Base-by-base conservation (phyloP, 495 filamentous ascomycete genomes). In the Pyrenula aspistea region DNA sequence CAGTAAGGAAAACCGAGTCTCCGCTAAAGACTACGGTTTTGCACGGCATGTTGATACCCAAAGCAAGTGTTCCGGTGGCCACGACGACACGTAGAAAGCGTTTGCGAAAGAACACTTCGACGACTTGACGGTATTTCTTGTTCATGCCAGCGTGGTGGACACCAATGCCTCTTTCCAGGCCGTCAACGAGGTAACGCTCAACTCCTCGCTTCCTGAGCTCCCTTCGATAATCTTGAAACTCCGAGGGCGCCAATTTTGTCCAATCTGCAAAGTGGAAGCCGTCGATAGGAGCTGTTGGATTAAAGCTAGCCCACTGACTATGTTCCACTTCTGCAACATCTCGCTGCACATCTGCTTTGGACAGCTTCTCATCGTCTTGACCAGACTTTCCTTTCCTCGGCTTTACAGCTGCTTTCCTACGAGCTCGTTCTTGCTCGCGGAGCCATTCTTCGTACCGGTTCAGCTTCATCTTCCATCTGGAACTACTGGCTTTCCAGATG, bases 41-140 rank as follows among this genome's bases (percentile, higher is more conserved):
- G 62, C 87, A 89, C 21, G 87, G 87, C 87, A 89, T 91, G 58
- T 91, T 91, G 69, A 91, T 87, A 66, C 87, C 87, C 22, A 91
- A 70, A 31, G 81, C 81, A 12, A 91, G 73, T 0, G 86, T 89
- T 0, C 87, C 87, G 11, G 87, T 91, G 0, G 87, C 87, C 50
- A 91, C 77, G 10, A 89, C 80, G n/a, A 88, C 82, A 2, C 82
- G 73, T 10, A 90, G 70, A 58, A 73, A 90, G 0, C 87, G 85
- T 62, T 81, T 86, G 12, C 87, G 77, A 67, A 91, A 91, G 0
- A 90, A 69, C 0, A 67, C 71, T 55, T 69, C 60, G 60, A 67
- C 77, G 56, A 78, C 67, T 60, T 89, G 83, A 51, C 88, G 79
- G 62, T 89, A 91, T 55, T 81, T 78, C 52, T 86, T 73, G 62